phyloP scores from a whole-genome alignment of 2,329 filamentous ascomycete genomes.

The Nigrograna mackinnonii region DNA sequence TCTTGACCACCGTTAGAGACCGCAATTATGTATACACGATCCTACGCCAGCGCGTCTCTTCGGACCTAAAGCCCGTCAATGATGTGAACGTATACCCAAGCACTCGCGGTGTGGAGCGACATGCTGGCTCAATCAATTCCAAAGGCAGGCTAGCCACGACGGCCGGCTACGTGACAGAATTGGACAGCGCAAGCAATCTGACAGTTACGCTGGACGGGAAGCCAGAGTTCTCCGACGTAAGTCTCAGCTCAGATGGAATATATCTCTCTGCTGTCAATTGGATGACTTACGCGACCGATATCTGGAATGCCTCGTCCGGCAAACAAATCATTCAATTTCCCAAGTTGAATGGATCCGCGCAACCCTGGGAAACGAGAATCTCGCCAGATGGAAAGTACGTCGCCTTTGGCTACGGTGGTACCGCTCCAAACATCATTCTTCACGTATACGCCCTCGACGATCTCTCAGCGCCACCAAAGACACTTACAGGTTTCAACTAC shows the following conservation, averaged over 20 bases:
- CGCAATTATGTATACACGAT: slow-evolving; percentile 1
- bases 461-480: slow-evolving; percentile 5
- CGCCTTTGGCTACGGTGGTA: slow-evolving; percentile 4
- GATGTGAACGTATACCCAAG: neutral
- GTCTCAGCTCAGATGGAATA: slow-evolving; percentile 6
- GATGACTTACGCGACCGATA: slow-evolving; percentile 2
- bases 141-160: slow-evolving; percentile 6
- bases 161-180: slow-evolving; percentile 6
- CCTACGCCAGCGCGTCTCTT: neutral
- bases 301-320: slow-evolving; percentile 12
- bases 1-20: neutral
- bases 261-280: slow-evolving; percentile 6
- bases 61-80: slow-evolving; percentile 5
- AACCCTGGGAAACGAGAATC: slow-evolving; percentile 9
- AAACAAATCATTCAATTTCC: slow-evolving; percentile 8
- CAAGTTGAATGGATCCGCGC: neutral
- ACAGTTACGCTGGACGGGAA: slow-evolving; percentile 4
- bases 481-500: slow-evolving; percentile 7
- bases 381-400: slow-evolving; percentile 12
- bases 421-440: slow-evolving; percentile 1
- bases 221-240: slow-evolving; percentile 6
- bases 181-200: neutral
- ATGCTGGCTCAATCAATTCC: slow-evolving; percentile 3
- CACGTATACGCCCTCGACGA: slow-evolving; percentile 10
- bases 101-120: too few species aligned